Base-by-base conservation (phyloP, 306 rosid species). In the Lathyrus aphaca region DNA sequence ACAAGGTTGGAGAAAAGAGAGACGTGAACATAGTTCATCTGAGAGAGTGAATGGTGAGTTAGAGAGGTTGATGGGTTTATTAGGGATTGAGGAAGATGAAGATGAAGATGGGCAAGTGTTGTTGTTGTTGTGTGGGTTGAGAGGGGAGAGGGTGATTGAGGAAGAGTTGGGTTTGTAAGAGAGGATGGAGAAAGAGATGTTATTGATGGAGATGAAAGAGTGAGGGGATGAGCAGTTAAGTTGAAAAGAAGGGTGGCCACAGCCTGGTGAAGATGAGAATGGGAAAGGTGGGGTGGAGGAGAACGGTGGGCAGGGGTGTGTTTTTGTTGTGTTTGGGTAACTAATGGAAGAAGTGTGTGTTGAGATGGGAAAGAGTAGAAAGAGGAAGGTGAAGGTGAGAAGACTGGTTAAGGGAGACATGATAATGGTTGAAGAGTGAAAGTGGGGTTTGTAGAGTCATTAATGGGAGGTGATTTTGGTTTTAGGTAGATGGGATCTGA, bases 241-340 rank as follows among this genome's bases (percentile, higher is more conserved):
- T 12, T 91, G 97, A 71, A 94, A 91, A 9, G 86, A 86, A 13
- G 99, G 99, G 86, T 94, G 99, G 60, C 99, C 99, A 13, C 94
- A 87, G 0, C 96, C 96, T 0, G 85, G 91, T 0, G 83, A 55
- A 17, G 79, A 74, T 5, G 99, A 94, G 80, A 94, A 94, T 1
- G 99, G 99, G 57, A 74, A 94, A 1, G 84, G 44, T 4, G 76
- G 91, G 3, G 50, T 3, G 19, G 96, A 63, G 18, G 81, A 15
- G 78, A 87, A 91, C 3, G 96, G 91, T 1, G 97, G 97, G 10
- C 96, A 93, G 0, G 63, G 29, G 35, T 70, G 43, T 19, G 50
- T 11, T 6, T 54, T 56, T 6, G 39, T 27, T 56, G 11, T 2
- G 30, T 14, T 54, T 2, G 64, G 19, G 23, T 48, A 75, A 0